Evolutionary conservation across 2,329 filamentous ascomycete genomes (phyloP).

Genomic region (Calonectria pseudoturangicola): DNA sequence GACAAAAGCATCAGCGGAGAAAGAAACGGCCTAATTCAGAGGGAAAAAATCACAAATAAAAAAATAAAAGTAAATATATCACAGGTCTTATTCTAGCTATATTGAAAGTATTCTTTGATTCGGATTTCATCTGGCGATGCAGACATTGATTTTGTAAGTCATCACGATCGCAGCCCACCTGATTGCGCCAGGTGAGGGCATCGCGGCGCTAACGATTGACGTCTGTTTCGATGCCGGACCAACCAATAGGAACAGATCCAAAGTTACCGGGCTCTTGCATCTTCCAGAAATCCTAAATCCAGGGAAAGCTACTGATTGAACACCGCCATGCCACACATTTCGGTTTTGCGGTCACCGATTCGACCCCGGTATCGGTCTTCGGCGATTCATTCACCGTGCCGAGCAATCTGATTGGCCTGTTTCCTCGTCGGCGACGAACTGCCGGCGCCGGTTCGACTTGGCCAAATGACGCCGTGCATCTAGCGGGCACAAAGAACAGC

Average conservation of each 20-base stretch:
- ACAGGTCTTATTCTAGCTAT: not conserved
- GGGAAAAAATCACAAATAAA: not conserved
- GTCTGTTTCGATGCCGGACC: not conserved
- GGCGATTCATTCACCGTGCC: not conserved
- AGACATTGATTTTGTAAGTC: not conserved
- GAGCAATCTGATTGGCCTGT: not conserved
- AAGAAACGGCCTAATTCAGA: not conserved
- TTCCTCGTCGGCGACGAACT: not conserved
- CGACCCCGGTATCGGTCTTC: slow-evolving; percentile 16
- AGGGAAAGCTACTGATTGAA: not conserved
- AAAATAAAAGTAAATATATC: not conserved
- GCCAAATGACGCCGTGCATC: too few species aligned
- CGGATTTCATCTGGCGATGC: not conserved
- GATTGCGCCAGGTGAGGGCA: not conserved
- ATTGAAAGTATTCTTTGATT: not conserved
- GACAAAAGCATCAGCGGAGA: not conserved
- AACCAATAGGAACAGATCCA: not conserved
- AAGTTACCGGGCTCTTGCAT: not conserved
- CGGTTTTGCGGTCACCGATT: not conserved
- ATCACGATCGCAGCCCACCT: not conserved
- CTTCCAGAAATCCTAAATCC: not conserved
- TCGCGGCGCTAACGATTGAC: not conserved
- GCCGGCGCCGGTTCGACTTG: not conserved
- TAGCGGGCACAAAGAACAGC: too few species aligned
- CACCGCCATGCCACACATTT: not conserved